These are phyloP conservation scores for Chenopodium quinoa DNA, from an alignment of 148 eudicot genomes.

Conservation along the genomic window DNA sequence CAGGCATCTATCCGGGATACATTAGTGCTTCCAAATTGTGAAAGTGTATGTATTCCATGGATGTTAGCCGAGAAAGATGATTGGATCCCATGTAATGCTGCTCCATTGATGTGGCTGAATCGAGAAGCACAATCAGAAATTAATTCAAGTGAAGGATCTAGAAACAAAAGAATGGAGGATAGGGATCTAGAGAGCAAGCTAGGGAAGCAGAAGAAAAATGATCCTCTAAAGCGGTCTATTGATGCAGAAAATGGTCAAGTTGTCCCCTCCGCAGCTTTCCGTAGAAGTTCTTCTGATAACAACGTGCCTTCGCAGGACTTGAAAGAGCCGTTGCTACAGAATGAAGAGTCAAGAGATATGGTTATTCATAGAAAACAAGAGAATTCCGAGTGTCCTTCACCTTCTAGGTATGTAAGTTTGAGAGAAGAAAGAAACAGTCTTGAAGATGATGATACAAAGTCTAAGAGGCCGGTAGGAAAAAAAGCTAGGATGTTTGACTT, in stretches of 20 bases:
- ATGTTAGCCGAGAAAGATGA: constrained; percentile 96
- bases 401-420: constrained; percentile 44
- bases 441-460: constrained; percentile 55
- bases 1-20: constrained; percentile 85
- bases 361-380: constrained; percentile 22
- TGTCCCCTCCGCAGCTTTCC: constrained; percentile 24
- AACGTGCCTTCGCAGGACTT: constrained; percentile 27
- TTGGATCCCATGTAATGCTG: constrained; percentile 68
- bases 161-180: constrained; percentile 26
- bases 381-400: constrained; percentile 28
- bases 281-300: constrained; percentile 26
- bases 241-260: constrained; percentile 18
- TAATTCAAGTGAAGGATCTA: constrained; percentile 32
- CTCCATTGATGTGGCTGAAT: constrained; percentile 69
- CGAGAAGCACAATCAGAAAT: constrained; percentile 41
- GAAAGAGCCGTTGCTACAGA: constrained; percentile 36
- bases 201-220: constrained; percentile 35
- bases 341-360: constrained; percentile 26
- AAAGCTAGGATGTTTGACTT: constrained; percentile 77
- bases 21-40: constrained; percentile 78
- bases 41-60: constrained; percentile 62
- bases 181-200: constrained; percentile 30
- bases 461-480: constrained; percentile 50
- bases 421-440: constrained; percentile 31
- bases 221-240: constrained; percentile 18